These are phyloP conservation scores for Pestalotiopsis sp. DNA, from an alignment of 2,329 filamentous ascomycete species.

Conservation along the genomic window DNA sequence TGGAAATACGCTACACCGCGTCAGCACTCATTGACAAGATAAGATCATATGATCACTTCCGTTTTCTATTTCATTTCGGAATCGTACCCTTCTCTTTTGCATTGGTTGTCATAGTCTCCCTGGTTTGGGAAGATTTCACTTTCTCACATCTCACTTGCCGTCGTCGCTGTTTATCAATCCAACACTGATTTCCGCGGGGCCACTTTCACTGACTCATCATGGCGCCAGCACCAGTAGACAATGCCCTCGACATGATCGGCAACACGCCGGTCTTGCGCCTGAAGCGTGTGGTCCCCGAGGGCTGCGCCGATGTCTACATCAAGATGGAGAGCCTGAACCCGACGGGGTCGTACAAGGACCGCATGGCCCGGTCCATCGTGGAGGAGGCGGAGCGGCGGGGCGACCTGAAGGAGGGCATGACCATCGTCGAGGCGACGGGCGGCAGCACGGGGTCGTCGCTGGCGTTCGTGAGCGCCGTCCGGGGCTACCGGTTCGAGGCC, in stretches of 20 bases:
- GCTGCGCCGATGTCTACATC: background rate
- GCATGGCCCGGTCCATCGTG: conserved; percentile 5
- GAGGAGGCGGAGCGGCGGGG: conserved; percentile 5
- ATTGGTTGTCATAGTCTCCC: background rate
- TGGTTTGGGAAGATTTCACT: background rate
- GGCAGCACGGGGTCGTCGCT: conserved; percentile 7
- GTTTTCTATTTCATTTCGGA: too few relatives aligned
- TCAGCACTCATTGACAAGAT: background rate
- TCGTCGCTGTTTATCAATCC: background rate
- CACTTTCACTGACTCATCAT: background rate
- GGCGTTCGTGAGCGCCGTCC: conserved; percentile 3
- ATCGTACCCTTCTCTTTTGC: background rate
- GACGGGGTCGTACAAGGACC: conserved; percentile 7
- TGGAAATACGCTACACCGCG: background rate
- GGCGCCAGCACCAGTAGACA: background rate
- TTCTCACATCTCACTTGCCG: background rate
- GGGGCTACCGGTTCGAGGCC: conserved; percentile 7
- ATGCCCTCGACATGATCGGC: conserved; percentile 2
- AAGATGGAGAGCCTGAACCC: conserved; percentile 7
- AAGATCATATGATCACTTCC: background rate
- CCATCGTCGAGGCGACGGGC: conserved; percentile 2
- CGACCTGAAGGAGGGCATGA: background rate
- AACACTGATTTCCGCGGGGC: background rate
- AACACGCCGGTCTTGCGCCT: conserved; percentile 1
- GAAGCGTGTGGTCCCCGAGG: background rate